phyloP scores from a whole-genome alignment of 352 stramenopile species.

The Globisporangium megalacanthum region DNA sequence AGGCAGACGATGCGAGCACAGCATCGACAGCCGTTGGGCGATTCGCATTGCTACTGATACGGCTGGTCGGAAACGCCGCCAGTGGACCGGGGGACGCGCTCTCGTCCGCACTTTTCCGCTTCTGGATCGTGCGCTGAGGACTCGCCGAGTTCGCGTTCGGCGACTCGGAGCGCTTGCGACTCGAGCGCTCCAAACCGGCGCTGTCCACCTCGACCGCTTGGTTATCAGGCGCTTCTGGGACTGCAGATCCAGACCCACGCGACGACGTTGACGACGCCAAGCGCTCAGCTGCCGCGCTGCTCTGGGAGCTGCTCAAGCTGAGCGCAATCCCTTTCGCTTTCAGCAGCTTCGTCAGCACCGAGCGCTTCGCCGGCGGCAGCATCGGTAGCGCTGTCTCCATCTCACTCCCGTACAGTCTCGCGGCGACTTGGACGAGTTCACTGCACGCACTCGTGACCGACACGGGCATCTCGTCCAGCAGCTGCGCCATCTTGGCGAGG shows the following conservation, averaged over 20 bases:
- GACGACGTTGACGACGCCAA: constrained; percentile 9
- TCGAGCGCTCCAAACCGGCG: constrained; percentile 21
- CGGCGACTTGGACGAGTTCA: constrained; percentile 45
- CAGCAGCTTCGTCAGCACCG: constrained; percentile 42
- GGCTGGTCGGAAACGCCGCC: neutral
- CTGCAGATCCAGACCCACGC: constrained; percentile 14
- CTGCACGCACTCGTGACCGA: constrained; percentile 48
- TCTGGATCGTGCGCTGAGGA: constrained; percentile 34
- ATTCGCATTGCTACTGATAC: neutral
- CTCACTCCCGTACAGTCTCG: constrained; percentile 41
- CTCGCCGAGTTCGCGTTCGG: constrained; percentile 31
- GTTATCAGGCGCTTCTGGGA: constrained; percentile 15
- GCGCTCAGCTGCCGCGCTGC: constrained; percentile 2
- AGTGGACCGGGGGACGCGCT: neutral
- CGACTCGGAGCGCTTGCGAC: constrained; percentile 46
- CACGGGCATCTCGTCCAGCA: constrained; percentile 64
- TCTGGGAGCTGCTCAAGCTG: constrained; percentile 15
- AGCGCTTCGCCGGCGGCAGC: constrained; percentile 53
- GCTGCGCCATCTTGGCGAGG: constrained; percentile 59
- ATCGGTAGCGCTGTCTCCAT: constrained; percentile 48
- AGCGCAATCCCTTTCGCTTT: constrained; percentile 56
- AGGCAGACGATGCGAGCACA: neutral
- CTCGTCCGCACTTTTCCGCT: constrained; percentile 32
- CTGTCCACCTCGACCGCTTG: constrained; percentile 9
- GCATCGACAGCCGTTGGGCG: neutral